Conservation (phyloP, 257 asterid genomes). For the Solanum pimpinellifolium region DNA sequence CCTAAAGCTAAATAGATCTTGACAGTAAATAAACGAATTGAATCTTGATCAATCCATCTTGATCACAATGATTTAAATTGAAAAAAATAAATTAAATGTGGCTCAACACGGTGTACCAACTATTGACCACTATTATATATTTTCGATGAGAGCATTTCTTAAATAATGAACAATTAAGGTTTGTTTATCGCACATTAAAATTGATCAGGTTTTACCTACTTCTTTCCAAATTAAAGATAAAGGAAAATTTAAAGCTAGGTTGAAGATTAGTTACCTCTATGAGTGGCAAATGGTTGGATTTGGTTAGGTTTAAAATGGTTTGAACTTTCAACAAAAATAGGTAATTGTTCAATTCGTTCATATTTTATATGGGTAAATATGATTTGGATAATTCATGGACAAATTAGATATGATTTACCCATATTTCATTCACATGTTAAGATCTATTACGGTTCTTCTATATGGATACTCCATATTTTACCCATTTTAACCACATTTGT, state of each 20-base stretch:
- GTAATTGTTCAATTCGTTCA: too few relatives aligned
- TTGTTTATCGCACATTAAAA: background rate
- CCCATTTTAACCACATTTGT: too few relatives aligned
- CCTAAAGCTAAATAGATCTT: constrained; percentile 18
- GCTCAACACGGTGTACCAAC: background rate
- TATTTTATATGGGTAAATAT: too few relatives aligned
- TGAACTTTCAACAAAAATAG: too few relatives aligned
- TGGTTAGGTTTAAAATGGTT: too few relatives aligned
- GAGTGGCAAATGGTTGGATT: too few relatives aligned
- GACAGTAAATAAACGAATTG: constrained; percentile 19
- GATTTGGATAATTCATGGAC: too few relatives aligned
- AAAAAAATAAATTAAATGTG: background rate
- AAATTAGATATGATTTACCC: too few relatives aligned
- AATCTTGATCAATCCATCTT: constrained; percentile 12
- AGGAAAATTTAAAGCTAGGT: background rate
- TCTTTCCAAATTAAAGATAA: background rate
- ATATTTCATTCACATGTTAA: too few relatives aligned
- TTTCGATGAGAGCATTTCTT: background rate
- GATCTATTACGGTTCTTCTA: too few relatives aligned
- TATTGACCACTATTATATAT: background rate
- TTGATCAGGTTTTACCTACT: background rate
- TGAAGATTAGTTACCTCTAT: background rate
- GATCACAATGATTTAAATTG: background rate
- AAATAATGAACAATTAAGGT: background rate
- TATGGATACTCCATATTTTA: too few relatives aligned